phyloP scores from a whole-genome alignment of 768 basidiomycete species.

The Kwoniella botswanensis region DNA sequence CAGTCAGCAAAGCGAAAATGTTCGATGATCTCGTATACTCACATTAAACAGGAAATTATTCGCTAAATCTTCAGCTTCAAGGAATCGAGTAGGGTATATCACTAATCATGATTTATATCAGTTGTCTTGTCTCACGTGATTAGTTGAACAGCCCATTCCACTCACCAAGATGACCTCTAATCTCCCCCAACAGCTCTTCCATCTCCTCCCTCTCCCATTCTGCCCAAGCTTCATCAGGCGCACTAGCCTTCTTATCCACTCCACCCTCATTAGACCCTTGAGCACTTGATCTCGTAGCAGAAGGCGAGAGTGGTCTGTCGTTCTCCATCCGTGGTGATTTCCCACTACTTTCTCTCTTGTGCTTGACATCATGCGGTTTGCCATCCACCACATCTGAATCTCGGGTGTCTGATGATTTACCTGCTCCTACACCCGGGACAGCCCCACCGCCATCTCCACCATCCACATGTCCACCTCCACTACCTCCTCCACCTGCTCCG shows the following conservation, averaged over 20 bases:
- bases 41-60: slow-evolving; percentile 91
- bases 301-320: slow-evolving; percentile 1
- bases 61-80: slow-evolving; percentile 89
- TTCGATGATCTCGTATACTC: slow-evolving; percentile 21
- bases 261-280: not conserved
- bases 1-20: too few relatives aligned
- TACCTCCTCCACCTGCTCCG: slow-evolving; percentile 59
- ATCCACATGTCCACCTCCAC: slow-evolving; percentile 57
- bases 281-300: slow-evolving; percentile 11
- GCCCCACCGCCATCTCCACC: slow-evolving; percentile 40
- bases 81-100: slow-evolving; percentile 72
- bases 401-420: slow-evolving; percentile 11
- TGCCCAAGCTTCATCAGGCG: slow-evolving; percentile 72
- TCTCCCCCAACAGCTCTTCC: slow-evolving; percentile 76
- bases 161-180: slow-evolving; percentile 86
- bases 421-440: slow-evolving; percentile 10
- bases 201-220: slow-evolving; percentile 85
- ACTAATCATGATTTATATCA: too few relatives aligned
- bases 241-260: slow-evolving; percentile 35
- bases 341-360: slow-evolving; percentile 20
- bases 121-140: not conserved
- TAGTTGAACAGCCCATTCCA: not conserved
- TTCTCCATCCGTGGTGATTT: slow-evolving; percentile 15
- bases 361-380: slow-evolving; percentile 8
- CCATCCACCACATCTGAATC: slow-evolving; percentile 26